Base-by-base conservation (phyloP, 495 filamentous ascomycete species). In the Corynascus novoguineensis region DNA sequence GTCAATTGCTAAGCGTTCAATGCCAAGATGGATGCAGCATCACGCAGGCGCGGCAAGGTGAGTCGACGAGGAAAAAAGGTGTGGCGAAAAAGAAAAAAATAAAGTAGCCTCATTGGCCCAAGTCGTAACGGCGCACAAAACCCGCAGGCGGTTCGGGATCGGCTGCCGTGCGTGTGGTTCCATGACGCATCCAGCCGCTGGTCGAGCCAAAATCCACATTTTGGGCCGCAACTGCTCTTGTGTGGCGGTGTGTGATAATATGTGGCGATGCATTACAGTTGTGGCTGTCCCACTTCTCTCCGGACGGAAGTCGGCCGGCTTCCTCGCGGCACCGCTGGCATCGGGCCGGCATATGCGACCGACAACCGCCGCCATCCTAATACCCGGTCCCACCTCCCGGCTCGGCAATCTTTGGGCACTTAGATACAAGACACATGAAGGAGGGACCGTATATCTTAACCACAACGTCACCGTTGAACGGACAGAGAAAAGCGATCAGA, bases 91-190 rank as follows among this genome's bases (percentile, higher is more conserved):
- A n/a, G n/a, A n/a, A n/a, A n/a, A n/a, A n/a, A n/a, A n/a, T n/a
- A n/a, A n/a, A n/a, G n/a, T n/a, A n/a, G n/a, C n/a, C n/a, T 15
- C 48, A 45, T 45, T 58, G 49, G 40, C 49, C 22, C 49, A 42
- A 19, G 0, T 40, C 27, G 11, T n/a, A n/a, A n/a, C 31, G 35
- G 28, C 34, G 57, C 57, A 59, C 57, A 59, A 59, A 59, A 54
- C 17, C 50, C 57, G 57, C 57, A 54, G 41, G 22, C 32, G 31
- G 41, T n/a, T 51, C 55, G 10, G 46, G 15, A 27, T 42, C 25
- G 37, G 10, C 17, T 27, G 14, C 25, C 19, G 38, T 4, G 3
- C 46, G 27, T 35, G 31, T 24, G 21, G 29, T 31, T 9, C 12
- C 21, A 22, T 44, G 40, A 41, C 37, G 37, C 37, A 41, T 41